Evolutionary conservation across 371 early-diverging fungal species (phyloP).

Genomic region (Apophysomyces ossiformis): DNA sequence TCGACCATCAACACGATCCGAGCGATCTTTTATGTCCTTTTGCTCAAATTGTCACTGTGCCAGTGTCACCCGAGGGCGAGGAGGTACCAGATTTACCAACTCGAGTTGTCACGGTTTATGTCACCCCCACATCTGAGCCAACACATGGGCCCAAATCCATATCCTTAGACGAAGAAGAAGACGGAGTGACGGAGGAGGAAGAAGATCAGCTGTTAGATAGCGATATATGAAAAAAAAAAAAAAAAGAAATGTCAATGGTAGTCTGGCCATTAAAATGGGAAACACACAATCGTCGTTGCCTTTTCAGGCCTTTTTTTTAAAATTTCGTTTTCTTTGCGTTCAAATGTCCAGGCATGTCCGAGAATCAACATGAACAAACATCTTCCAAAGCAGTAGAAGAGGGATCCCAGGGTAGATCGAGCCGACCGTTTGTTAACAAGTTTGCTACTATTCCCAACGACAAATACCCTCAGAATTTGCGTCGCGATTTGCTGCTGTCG

Average conservation of each 20-base stretch:
- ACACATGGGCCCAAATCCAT: not conserved
- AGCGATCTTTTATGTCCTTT: conserved; percentile 53
- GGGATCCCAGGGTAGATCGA: conserved; percentile 13
- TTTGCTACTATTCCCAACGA: conserved; percentile 35
- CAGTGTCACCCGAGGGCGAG: conserved; percentile 36
- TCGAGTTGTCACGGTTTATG: conserved; percentile 34
- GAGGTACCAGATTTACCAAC: conserved; percentile 35
- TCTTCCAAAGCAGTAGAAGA: not conserved
- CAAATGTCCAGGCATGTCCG: conserved; percentile 12
- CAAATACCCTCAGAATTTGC: conserved; percentile 24
- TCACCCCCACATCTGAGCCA: conserved; percentile 1
- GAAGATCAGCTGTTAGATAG: conserved; percentile 4
- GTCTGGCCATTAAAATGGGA: conserved; percentile 2
- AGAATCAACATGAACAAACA: conserved; percentile 9
- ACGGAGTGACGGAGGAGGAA: not conserved
- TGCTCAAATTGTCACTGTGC: conserved; percentile 34
- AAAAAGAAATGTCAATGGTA: not conserved
- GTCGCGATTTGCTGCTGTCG: conserved; percentile 24
- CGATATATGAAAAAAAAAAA: not conserved
- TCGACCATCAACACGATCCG: conserved; percentile 38
- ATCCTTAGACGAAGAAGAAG: not conserved
- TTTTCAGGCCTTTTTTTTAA: conserved; percentile 13
- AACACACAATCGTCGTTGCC: not conserved
- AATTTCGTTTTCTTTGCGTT: not conserved
- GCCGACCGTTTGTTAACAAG: conserved; percentile 23